Conservation (phyloP, 2,329 filamentous ascomycete species). For the Pestalotiopsis sp. region DNA sequence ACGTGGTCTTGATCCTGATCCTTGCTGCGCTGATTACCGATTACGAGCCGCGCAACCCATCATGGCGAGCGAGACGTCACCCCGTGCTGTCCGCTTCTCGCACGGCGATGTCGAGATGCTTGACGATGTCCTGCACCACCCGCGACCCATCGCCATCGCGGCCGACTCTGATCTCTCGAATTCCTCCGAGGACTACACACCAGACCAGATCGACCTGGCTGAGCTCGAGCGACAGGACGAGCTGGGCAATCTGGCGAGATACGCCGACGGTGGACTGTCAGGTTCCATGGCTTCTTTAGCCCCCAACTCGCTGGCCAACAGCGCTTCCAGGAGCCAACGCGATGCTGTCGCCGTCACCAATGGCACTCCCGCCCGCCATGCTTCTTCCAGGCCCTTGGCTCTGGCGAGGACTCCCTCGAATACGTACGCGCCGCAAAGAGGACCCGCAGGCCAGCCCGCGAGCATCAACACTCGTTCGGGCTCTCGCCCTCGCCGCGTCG, state of each 20-base stretch:
- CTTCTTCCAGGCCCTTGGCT: constrained; percentile 62
- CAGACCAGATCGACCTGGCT: constrained; percentile 48
- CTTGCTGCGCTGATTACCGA: neutral
- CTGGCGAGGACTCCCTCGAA: constrained; percentile 75
- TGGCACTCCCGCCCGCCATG: constrained; percentile 42
- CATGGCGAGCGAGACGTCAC: constrained; percentile 46
- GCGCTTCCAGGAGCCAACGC: constrained; percentile 43
- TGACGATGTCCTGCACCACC: constrained; percentile 43
- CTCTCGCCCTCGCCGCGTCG: constrained; percentile 54
- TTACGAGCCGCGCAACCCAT: neutral
- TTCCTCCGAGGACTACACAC: constrained; percentile 46
- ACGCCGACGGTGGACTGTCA: constrained; percentile 42
- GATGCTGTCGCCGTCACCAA: constrained; percentile 27
- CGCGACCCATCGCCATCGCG: constrained; percentile 37
- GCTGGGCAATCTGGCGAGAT: constrained; percentile 44
- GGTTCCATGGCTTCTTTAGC: constrained; percentile 45
- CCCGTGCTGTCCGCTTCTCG: constrained; percentile 59
- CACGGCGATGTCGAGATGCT: constrained; percentile 47
- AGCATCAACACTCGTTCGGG: constrained; percentile 42
- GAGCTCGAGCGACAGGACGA: constrained; percentile 52
- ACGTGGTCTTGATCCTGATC: neutral
- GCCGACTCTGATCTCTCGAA: constrained; percentile 51
- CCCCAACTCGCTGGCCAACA: constrained; percentile 43
- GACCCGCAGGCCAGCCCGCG: constrained; percentile 46
- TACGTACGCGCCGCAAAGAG: constrained; percentile 72